Conservation (phyloP, 768 basidiomycete genomes). For the Trametes maxima region DNA sequence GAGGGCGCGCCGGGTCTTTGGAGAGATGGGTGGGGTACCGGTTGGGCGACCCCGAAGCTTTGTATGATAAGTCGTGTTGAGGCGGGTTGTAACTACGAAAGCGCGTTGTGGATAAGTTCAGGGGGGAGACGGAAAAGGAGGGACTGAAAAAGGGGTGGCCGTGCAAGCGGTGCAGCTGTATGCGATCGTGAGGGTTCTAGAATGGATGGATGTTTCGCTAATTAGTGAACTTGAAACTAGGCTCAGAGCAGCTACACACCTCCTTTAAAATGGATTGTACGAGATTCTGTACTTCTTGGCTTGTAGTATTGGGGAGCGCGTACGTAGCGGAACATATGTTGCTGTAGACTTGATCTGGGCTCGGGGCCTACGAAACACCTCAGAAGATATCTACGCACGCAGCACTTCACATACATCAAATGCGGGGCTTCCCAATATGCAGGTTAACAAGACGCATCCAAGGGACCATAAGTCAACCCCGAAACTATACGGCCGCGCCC, state of each 20-base stretch:
- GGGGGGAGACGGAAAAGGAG: slow-evolving; percentile 19
- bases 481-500: slow-evolving; percentile 37
- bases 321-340: slow-evolving; percentile 32
- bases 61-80: not conserved
- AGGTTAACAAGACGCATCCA: slow-evolving; percentile 44
- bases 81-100: not conserved
- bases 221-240: not conserved
- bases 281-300: slow-evolving; percentile 28
- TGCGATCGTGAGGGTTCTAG: slow-evolving; percentile 32
- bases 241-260: not conserved
- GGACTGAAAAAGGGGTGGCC: slow-evolving; percentile 38
- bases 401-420: slow-evolving; percentile 35
- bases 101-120: not conserved
- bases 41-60: not conserved
- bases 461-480: slow-evolving; percentile 51
- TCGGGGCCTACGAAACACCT: slow-evolving; percentile 23
- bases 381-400: not conserved
- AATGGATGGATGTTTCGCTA: slow-evolving; percentile 18
- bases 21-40: slow-evolving; percentile 16
- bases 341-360: slow-evolving; percentile 25
- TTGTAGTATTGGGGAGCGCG: slow-evolving; percentile 30
- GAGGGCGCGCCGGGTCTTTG: not conserved
- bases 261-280: slow-evolving; percentile 29
- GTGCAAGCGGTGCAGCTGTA: slow-evolving; percentile 29
- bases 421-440: slow-evolving; percentile 39